Evolutionary conservation across 2,329 filamentous ascomycete genomes (phyloP).

Genomic region (Truncatella angustata): DNA sequence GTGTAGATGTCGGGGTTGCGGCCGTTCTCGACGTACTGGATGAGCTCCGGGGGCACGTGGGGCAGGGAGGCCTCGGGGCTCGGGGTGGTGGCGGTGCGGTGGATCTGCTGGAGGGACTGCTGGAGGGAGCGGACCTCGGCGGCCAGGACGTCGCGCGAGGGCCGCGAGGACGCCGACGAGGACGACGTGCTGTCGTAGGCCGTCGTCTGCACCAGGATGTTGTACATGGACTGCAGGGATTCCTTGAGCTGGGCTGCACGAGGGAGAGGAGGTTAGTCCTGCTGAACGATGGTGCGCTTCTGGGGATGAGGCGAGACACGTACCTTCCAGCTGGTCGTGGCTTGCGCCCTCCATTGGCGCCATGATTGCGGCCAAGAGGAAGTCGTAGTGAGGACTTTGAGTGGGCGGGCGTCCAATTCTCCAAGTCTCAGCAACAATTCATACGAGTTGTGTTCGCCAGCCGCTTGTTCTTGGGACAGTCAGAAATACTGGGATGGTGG

Average conservation of each 20-base stretch:
- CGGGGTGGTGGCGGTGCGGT: constrained; percentile 39
- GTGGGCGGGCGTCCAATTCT: too few relatives aligned
- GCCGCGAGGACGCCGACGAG: constrained; percentile 25
- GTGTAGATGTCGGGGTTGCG: constrained; percentile 75
- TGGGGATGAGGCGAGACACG: not conserved
- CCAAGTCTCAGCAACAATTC: too few relatives aligned
- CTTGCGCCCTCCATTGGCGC: constrained; percentile 31
- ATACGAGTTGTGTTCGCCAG: too few relatives aligned
- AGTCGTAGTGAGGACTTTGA: not conserved
- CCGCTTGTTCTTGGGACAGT: not conserved
- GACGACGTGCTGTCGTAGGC: constrained; percentile 52
- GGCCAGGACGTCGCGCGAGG: constrained; percentile 55
- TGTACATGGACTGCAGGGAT: constrained; percentile 32
- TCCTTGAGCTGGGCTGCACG: constrained; percentile 32
- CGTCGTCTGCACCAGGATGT: constrained; percentile 53
- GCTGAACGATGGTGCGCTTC: not conserved
- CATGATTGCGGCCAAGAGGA: constrained; percentile 20
- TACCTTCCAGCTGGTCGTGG: constrained; percentile 34
- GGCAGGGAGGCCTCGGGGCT: constrained; percentile 36
- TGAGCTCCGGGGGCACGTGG: constrained; percentile 58
- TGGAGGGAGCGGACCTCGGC: constrained; percentile 47
- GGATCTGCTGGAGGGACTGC: constrained; percentile 36
- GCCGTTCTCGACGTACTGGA: constrained; percentile 68
- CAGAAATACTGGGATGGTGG: not conserved
- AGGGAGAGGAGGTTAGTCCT: not conserved